Base-by-base conservation (phyloP, 495 filamentous ascomycete species). In the Penicillium robsamsonii region DNA sequence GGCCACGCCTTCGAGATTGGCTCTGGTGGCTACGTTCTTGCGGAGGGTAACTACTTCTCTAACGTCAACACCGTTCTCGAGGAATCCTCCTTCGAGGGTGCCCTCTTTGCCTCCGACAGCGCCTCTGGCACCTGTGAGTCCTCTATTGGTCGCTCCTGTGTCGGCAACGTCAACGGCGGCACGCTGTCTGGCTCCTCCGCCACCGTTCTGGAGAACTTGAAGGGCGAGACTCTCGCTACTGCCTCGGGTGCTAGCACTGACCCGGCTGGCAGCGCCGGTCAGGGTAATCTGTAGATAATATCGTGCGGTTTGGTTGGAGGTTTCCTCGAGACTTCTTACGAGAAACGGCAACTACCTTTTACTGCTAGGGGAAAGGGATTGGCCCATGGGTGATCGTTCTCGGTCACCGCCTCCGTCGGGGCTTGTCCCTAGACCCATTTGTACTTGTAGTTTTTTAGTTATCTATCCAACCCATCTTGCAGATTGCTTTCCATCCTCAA, bases 1-100 rank as follows among this genome's bases (percentile, higher is more conserved):
- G 80, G 81, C 35, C 81, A 84, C 64, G 74, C 76, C 25, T 52
- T 52, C 27, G 50, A 52, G 38, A 43, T 52, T 9, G 50, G 50
- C 8, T 31, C 42, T 37, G 55, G 47, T 10, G 41, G 40, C 18
- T 45, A 57, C 29, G 55, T 46, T 6, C 47, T 57, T 15, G 41
- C 41, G 7, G 55, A 57, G 30, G 55, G 55, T 15, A 57, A 57
- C 47, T 37, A 38, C 47, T 57, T 57, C 41, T 18, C 27, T 29
- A 35, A 46, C n/a, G 55, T 57, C 9, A 22, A 40, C 18, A 18
- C 38, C 4, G 40, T 40, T n/a, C 41, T 51, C 8, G 29, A 50
- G 47, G 25, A 20, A 13, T 33, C 40, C n/a, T 43, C 40, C 18
- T 45, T 46, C 13, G 4, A n/a, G 7, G 47, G 55, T 27, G 40